Base-by-base conservation (phyloP, 2,329 filamentous ascomycete species). In the Monosporascus sp. region DNA sequence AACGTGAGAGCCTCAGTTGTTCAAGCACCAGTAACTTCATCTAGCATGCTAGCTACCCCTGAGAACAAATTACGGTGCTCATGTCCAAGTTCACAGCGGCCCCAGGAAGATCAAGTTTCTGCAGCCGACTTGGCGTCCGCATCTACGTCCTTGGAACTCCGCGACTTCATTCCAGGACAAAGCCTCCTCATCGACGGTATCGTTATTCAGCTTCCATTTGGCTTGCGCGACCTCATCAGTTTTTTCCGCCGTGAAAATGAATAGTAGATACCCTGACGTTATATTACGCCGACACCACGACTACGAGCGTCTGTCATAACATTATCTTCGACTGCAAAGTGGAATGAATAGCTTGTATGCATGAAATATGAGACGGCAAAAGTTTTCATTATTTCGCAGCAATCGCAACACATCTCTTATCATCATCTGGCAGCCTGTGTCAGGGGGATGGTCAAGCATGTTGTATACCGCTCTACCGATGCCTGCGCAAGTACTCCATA, bases 1-100 rank as follows among this genome's bases (percentile, higher is more conserved):
- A 69, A 57, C 67, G 68, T 69, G 31, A 69, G 66, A 8, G 66
- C 66, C 57, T 69, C 66, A n/a, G 64, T 69, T 2, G 66, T 66
- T 16, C 60, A 58, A 11, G 67, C 60, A 17, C 56, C 56, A 2
- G 69, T 66, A 40, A 62, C 61, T 53, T 69, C 63, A 52, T 71
- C 69, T 19, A 71, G 57, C 62, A 69, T 64, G 7, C 47, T 41
- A 7, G 67, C 66, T 19, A 70, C 58, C 56, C 61, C 50, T 64
- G 67, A 2, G 57, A 61, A n/a, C 64, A 66, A 7, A 67, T 52
- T 5, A 69, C 50, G 4, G 65, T 67, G 16, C 66, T 66, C 55
- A 61, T 60, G 40, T 69, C 69, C 31, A 69, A 55, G 48, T 69
- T 69, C 11, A 69, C 63, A 4, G 64, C 61, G 16, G 65, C 64